A percentile compares a stretch with the other conserved stretches of the same genome.
phyloP scores from a whole-genome alignment of 495 filamentous ascomycete genomes.

The Pseudoneurospora amorphoporcata region DNA sequence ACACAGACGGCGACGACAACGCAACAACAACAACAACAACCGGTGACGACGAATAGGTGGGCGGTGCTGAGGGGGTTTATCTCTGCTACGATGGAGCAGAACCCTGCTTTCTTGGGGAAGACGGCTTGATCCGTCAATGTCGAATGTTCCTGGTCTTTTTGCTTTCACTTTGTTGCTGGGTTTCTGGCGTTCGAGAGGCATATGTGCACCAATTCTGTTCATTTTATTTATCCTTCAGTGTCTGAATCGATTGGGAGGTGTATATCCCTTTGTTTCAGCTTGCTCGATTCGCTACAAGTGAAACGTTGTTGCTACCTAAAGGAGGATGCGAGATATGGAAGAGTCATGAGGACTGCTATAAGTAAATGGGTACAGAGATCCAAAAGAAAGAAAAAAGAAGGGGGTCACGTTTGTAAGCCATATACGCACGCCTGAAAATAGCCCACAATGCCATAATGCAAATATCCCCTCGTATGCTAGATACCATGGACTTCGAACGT shows the following conservation, averaged over 20 bases:
- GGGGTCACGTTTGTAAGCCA: background rate
- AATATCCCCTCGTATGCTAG: background rate
- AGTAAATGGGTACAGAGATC: background rate
- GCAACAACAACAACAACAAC: slow-evolving; percentile 14
- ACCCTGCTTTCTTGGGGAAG: slow-evolving; percentile 45
- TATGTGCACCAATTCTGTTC: background rate
- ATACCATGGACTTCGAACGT: background rate
- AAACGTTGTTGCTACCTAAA: background rate
- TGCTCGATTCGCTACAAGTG: background rate
- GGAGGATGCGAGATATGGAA: background rate
- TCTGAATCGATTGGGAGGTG: background rate
- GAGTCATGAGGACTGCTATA: background rate
- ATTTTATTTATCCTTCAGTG: background rate
- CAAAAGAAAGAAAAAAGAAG: background rate
- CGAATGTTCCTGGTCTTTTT: background rate
- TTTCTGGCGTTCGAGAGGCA: background rate
- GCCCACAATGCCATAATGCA: background rate
- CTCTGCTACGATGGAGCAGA: slow-evolving; percentile 63
- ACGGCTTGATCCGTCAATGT: background rate
- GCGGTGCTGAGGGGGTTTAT: slow-evolving; percentile 60
- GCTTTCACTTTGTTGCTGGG: background rate
- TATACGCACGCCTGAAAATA: background rate
- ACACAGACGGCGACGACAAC: slow-evolving; percentile 2
- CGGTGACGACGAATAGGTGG: slow-evolving; percentile 49
- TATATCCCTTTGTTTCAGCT: background rate